Evolutionary conservation across 1,139 yeast species (phyloP).

Genomic region (Pichia sp.): DNA sequence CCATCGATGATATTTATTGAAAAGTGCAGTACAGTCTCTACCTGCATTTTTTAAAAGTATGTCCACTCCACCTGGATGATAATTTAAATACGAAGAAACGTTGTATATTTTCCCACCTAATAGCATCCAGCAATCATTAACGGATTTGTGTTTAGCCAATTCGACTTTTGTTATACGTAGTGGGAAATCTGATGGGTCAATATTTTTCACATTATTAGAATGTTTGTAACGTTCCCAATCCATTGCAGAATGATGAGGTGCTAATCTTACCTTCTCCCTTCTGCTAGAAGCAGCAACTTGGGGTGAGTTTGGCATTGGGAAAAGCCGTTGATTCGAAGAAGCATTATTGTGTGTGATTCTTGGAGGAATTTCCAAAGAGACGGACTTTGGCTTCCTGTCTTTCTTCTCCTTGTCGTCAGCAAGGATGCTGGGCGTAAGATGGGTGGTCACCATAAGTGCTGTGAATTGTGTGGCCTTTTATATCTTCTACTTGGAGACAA

Average conservation of each 20-base stretch:
- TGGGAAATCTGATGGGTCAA: conserved; percentile 34
- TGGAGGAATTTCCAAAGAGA: neutral
- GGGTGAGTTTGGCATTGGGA: conserved; percentile 12
- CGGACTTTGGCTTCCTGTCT: too few relatives aligned
- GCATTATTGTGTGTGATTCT: neutral
- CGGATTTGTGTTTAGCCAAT: conserved; percentile 50
- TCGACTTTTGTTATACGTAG: conserved; percentile 55
- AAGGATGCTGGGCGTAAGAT: too few relatives aligned
- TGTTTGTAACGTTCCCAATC: conserved; percentile 73
- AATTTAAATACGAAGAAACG: conserved; percentile 71
- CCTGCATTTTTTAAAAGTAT: conserved; percentile 82
- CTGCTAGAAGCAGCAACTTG: conserved; percentile 1
- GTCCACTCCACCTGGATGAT: conserved; percentile 89
- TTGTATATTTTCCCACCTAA: conserved; percentile 80
- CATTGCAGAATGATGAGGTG: conserved; percentile 79
- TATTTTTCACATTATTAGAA: conserved; percentile 28
- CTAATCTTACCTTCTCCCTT: conserved; percentile 53
- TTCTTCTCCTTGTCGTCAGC: too few relatives aligned
- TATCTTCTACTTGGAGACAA: too few relatives aligned
- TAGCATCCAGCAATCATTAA: conserved; percentile 79
- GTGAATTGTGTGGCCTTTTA: too few relatives aligned
- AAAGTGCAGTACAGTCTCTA: conserved; percentile 72
- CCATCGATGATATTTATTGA: conserved; percentile 83
- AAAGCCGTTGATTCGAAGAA: neutral
- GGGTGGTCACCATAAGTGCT: too few relatives aligned